These are phyloP conservation scores for Exophiala xenobiotica DNA, from an alignment of 2,329 filamentous ascomycete species.

Conservation along the genomic window DNA sequence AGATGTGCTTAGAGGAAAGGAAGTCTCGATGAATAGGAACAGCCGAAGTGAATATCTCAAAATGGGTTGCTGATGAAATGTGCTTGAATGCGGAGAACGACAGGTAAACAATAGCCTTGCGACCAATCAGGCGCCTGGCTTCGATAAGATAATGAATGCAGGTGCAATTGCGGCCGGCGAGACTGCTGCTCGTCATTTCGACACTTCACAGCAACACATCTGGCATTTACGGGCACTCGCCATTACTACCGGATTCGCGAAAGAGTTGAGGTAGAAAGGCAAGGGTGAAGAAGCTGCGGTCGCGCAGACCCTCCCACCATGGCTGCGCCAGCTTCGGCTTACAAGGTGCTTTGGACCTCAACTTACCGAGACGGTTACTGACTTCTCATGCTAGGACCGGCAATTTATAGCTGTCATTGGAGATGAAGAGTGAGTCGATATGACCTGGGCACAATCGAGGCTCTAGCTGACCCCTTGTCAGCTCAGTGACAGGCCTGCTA, in stretches of 20 bases:
- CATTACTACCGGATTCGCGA: too few species aligned
- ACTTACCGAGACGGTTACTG: not conserved
- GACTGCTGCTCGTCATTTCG: too few species aligned
- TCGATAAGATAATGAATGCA: too few species aligned
- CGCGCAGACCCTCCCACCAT: conserved; percentile 41
- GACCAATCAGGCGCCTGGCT: too few species aligned
- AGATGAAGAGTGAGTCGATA: conserved; percentile 67
- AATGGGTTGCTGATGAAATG: too few species aligned
- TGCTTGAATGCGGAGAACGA: too few species aligned
- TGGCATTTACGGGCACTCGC: too few species aligned
- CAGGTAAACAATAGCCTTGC: too few species aligned
- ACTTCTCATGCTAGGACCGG: conserved; percentile 61
- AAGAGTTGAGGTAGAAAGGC: too few species aligned
- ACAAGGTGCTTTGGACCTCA: conserved; percentile 47
- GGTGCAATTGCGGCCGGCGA: too few species aligned
- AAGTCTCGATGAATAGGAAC: too few species aligned
- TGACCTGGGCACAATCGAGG: conserved; percentile 3
- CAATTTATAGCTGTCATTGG: conserved; percentile 98
- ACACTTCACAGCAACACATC: too few species aligned
- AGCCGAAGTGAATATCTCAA: not conserved
- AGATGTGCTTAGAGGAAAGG: not conserved
- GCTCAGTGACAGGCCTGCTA: conserved; percentile 91
- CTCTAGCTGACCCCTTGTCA: conserved; percentile 40
- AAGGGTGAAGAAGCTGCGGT: not conserved
- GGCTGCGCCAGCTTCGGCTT: conserved; percentile 59